Evolutionary conservation across 345 rosid species (phyloP).

Genomic region (Citrus inodora): DNA sequence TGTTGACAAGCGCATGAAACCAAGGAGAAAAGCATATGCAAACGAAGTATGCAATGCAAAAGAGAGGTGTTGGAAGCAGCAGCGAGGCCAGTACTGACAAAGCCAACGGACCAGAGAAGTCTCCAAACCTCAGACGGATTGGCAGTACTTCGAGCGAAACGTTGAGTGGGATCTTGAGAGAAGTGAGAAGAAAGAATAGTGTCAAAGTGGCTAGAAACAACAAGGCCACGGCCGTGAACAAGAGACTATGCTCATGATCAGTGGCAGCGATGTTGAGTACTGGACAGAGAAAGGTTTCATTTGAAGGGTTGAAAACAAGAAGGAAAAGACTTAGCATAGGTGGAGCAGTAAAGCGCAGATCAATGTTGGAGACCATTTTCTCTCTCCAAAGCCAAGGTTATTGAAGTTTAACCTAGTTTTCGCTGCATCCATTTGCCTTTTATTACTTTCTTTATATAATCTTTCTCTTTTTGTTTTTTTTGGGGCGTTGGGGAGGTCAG

Average conservation of each 20-base stretch:
- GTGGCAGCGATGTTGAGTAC: neutral
- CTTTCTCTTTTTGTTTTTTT: too few relatives aligned
- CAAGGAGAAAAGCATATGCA: conserved; percentile 5
- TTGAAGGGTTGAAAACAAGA: neutral
- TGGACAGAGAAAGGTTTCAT: neutral
- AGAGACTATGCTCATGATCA: neutral
- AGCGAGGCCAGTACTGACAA: neutral
- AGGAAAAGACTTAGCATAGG: neutral
- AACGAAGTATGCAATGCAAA: neutral
- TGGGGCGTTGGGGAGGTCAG: too few relatives aligned
- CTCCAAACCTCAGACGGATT: neutral
- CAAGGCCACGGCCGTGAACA: neutral
- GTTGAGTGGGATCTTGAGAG: conserved; percentile 3
- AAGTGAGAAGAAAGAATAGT: neutral
- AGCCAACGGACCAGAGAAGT: neutral
- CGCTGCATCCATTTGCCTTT: fast-evolving
- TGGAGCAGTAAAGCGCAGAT: neutral
- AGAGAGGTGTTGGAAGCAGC: neutral
- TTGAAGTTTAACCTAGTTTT: too few relatives aligned
- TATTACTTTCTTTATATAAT: too few relatives aligned
- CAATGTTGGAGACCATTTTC: neutral
- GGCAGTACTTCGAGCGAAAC: neutral
- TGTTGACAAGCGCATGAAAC: too few relatives aligned
- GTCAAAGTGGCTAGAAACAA: neutral
- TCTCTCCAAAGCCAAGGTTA: too few relatives aligned